A percentile compares a stretch with the other conserved stretches of the same genome.
These are phyloP conservation scores for Paraurostyla sp. DNA, from an alignment of 73 alveolate genomes.

Conservation along the genomic window DNA sequence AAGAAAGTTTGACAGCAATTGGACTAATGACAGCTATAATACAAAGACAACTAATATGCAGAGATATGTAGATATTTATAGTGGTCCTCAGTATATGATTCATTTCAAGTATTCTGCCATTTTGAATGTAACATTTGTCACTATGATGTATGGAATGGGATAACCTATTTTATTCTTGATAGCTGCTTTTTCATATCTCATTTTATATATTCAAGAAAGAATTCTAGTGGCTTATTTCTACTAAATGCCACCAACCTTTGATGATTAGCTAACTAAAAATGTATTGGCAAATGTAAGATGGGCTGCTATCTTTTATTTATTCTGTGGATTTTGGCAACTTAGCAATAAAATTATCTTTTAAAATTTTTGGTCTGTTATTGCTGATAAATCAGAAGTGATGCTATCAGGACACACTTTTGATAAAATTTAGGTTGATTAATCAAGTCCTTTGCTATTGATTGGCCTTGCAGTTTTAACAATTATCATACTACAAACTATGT, in stretches of 20 bases:
- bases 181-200: slow-evolving; percentile 58
- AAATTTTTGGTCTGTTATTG: slow-evolving; percentile 45
- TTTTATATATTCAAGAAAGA: slow-evolving; percentile 69
- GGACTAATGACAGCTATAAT: slow-evolving; percentile 6
- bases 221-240: slow-evolving; percentile 47
- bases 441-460: slow-evolving; percentile 30
- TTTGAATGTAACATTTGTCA: slow-evolving; percentile 69
- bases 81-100: slow-evolving; percentile 80
- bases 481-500: neutral
- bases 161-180: slow-evolving; percentile 76
- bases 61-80: slow-evolving; percentile 72
- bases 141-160: slow-evolving; percentile 79
- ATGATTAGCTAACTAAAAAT: slow-evolving; percentile 47
- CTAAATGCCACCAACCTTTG: slow-evolving; percentile 51
- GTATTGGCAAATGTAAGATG: slow-evolving; percentile 52
- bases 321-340: slow-evolving; percentile 71
- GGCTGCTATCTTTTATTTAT: slow-evolving; percentile 49
- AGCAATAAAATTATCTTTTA: slow-evolving; percentile 58
- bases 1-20: slow-evolving; percentile 17
- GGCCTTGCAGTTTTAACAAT: neutral
- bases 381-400: neutral
- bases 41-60: slow-evolving; percentile 70
- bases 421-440: slow-evolving; percentile 34
- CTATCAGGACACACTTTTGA: slow-evolving; percentile 63
- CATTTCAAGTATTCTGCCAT: slow-evolving; percentile 79